Evolutionary conservation across 2,329 filamentous ascomycete genomes (phyloP), one percentile per base, ranked within the genome.

Genomic region (Aspergillus viridinutans): DNA sequence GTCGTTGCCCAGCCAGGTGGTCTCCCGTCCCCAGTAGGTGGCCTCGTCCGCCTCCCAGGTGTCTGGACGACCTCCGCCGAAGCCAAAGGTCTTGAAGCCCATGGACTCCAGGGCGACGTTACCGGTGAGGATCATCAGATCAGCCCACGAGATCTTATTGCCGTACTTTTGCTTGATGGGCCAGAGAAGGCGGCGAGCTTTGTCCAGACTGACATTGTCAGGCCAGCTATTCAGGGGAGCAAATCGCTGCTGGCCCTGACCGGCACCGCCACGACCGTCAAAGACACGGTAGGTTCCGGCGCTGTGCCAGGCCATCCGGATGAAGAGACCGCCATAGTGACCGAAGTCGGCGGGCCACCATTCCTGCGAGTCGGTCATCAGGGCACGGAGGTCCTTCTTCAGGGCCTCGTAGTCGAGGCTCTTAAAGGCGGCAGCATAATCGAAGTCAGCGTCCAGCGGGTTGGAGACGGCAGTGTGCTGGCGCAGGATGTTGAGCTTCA

Each of bases 111-210:
- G 81, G 49, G 89, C 88, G 17, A 91, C 88, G 71, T 91, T 91
- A 63, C 89, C 89, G 28, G 87, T 83, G 54, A 92, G 81, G 56
- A 90, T 80, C 50, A 88, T 72, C 58, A 92, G 76, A 70, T 92
- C 89, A 25, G 88, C 86, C 89, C 89, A 92, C 0, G 89, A 91
- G 74, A 92, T 88, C 80, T 89, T 90, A 80, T 85, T 85, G 72
- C 89, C 89, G 64, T 92, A 92, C 81, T 92, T 92, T 66, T 90
- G 88, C 83, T 92, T 92, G 78, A 92, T 85, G 56, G 89, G 89
- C 86, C 88, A 90, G 45, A 92, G 78, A 55, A 92, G 83, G 61
- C 89, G 88, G 56, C 89, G 88, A 32, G 88, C 89, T 83, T 92
- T 92, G 82, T 92, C 89, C 54, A 92, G 82, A 66, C 80, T 86